Conservation (phyloP, 192 early-diverging fungal genomes). For the Coemansia sp. region DNA sequence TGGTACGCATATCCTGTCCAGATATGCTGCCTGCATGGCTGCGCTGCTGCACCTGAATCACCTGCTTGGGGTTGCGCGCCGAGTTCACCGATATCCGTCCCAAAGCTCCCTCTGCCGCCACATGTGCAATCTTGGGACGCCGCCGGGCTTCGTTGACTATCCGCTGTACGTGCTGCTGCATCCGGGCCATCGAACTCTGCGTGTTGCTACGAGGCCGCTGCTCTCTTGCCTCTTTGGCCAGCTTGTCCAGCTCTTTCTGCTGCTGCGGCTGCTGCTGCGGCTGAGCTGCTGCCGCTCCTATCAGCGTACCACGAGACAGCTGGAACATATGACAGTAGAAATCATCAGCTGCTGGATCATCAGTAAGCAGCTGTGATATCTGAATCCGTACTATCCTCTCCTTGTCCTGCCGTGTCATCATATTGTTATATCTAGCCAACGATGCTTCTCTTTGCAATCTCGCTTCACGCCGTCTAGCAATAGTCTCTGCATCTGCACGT, state of each 20-base stretch:
- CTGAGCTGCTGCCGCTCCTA: conserved; percentile 9
- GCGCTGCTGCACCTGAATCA: conserved; percentile 64
- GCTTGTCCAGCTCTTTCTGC: not conserved
- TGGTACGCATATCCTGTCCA: not conserved
- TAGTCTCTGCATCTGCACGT: conserved; percentile 24
- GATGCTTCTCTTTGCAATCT: conserved; percentile 35
- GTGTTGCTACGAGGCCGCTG: conserved; percentile 19
- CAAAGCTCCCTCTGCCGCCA: conserved; percentile 89
- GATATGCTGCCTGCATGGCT: conserved; percentile 23
- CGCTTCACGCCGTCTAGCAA: conserved; percentile 28
- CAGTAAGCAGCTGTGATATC: conserved; percentile 88
- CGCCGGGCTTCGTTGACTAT: conserved; percentile 90
- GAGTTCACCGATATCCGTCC: conserved; percentile 92
- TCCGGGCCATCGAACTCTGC: conserved; percentile 61
- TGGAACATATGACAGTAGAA: conserved; percentile 96
- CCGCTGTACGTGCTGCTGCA: conserved; percentile 96
- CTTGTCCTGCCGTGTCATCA: conserved; percentile 94
- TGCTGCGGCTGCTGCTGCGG: conserved; percentile 4
- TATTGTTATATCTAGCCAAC: conserved; percentile 76
- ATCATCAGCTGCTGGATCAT: conserved; percentile 90
- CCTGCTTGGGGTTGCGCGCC: conserved; percentile 83
- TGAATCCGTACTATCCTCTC: conserved; percentile 93
- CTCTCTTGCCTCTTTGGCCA: conserved; percentile 13
- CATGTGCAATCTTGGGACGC: conserved; percentile 78
- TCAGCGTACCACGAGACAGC: conserved; percentile 56